phyloP scores from a whole-genome alignment of 1,284 basidiomycete species.

The Ceratorhiza oryzae-sativae region DNA sequence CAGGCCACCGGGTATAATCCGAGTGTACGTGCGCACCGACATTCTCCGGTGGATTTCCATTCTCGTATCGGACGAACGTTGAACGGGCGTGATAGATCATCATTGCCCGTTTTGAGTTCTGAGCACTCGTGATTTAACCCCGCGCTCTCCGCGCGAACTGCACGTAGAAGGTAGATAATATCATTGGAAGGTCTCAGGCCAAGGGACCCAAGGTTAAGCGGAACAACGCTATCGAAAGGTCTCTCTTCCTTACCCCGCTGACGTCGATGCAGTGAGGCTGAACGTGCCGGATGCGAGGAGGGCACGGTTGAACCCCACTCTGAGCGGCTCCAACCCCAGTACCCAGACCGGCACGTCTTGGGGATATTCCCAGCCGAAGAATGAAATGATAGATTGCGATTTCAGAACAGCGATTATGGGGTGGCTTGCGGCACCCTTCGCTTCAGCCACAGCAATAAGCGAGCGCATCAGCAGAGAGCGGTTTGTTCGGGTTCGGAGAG shows the following conservation, averaged over 20 bases:
- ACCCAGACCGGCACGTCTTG: not conserved
- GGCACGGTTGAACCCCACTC: not conserved
- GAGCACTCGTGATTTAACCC: not conserved
- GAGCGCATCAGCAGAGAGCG: not conserved
- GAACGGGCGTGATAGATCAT: conserved; percentile 19
- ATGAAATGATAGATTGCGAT: conserved; percentile 20
- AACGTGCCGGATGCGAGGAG: conserved; percentile 4
- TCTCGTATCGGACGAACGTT: not conserved
- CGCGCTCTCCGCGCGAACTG: not conserved
- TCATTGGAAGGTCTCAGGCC: not conserved
- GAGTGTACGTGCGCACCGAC: conserved; percentile 3
- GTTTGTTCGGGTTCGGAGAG: not conserved
- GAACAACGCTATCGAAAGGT: not conserved
- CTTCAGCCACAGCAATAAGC: conserved; percentile 14
- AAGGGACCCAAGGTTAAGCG: not conserved
- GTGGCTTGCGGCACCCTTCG: not conserved
- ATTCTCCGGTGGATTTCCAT: conserved; percentile 21
- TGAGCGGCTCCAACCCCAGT: not conserved
- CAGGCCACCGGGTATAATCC: conserved; percentile 3
- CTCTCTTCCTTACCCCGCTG: conserved; percentile 4
- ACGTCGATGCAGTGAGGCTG: conserved; percentile 4
- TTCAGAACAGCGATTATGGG: not conserved
- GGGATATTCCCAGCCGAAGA: conserved; percentile 8
- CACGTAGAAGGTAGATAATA: not conserved
- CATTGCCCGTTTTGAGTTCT: conserved; percentile 26